These are phyloP conservation scores for Sphagnum tenellum DNA, from an alignment of 225 moss, liverwort and hornwort genomes.

Conservation along the genomic window DNA sequence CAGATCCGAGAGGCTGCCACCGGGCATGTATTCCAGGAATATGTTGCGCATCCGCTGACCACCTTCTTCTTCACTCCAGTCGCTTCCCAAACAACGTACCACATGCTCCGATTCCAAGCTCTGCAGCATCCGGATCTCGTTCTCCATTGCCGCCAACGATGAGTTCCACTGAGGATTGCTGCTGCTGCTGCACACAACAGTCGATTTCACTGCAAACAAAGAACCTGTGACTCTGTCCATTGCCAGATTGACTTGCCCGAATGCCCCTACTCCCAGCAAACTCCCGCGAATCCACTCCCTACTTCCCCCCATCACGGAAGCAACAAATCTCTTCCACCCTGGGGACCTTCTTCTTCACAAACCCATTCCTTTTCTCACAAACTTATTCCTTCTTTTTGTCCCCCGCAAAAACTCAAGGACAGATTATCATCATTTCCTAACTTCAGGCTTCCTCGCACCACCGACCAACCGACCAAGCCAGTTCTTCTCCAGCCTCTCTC, in stretches of 20 bases:
- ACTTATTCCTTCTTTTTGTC: no score
- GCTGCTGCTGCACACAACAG: no score
- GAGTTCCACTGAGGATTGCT: no score
- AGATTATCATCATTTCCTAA: no score
- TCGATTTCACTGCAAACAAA: slow-evolving; percentile 26
- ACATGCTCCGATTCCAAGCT: slow-evolving; percentile 11
- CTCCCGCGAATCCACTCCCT: background rate
- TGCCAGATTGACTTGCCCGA: slow-evolving; percentile 16
- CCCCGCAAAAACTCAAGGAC: no score
- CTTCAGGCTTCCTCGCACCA: no score
- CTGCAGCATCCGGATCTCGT: slow-evolving; percentile 24
- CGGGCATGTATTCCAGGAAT: slow-evolving; percentile 38
- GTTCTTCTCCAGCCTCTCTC: no score
- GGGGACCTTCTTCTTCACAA: no score
- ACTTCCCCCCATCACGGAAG: no score
- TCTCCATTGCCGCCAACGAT: slow-evolving; percentile 10
- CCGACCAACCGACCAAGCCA: no score
- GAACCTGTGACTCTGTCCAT: slow-evolving; percentile 15
- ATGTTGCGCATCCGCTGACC: slow-evolving; percentile 12
- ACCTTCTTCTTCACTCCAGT: slow-evolving; percentile 12
- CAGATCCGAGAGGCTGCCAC: slow-evolving; percentile 20
- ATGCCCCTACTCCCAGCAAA: background rate
- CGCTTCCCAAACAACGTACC: slow-evolving; percentile 21
- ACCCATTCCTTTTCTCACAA: no score
- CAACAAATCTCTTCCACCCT: no score